These are phyloP conservation scores for Juglanconis juglandina DNA, from an alignment of 2,329 filamentous ascomycete species.

Conservation along the genomic window DNA sequence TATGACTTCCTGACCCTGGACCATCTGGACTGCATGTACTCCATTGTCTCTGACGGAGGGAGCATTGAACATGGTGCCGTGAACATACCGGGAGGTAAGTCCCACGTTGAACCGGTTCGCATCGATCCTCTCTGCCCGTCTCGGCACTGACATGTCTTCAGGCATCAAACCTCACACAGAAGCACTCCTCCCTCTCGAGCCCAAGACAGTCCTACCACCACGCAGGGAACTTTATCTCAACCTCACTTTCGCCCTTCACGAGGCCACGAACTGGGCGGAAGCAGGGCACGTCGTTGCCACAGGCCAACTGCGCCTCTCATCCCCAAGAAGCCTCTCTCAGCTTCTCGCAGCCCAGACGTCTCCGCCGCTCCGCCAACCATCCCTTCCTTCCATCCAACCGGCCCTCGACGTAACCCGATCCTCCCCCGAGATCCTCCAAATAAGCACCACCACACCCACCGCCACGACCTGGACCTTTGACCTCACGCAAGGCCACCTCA, in stretches of 20 bases:
- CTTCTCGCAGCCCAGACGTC: neutral
- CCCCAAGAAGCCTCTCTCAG: conserved; percentile 7
- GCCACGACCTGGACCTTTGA: conserved; percentile 43
- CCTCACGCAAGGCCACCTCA: conserved; percentile 38
- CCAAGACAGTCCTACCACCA: neutral
- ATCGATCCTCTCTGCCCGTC: neutral
- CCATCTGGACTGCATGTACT: conserved; percentile 44
- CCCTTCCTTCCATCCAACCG: conserved; percentile 16
- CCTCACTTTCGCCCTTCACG: conserved; percentile 42
- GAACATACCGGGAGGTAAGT: conserved; percentile 39
- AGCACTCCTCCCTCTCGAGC: conserved; percentile 30
- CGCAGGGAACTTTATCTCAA: conserved; percentile 43
- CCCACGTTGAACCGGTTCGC: neutral
- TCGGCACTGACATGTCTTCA: conserved; percentile 18
- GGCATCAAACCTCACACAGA: conserved; percentile 42
- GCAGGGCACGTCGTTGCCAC: conserved; percentile 51
- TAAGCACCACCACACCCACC: conserved; percentile 34
- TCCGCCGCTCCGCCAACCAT: neutral
- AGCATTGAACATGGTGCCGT: conserved; percentile 33
- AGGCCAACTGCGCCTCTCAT: conserved; percentile 41
- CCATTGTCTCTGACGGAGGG: conserved; percentile 37
- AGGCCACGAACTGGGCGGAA: conserved; percentile 48
- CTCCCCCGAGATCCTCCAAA: neutral
- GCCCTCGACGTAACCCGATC: neutral
- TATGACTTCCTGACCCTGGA: conserved; percentile 54